Evolutionary conservation across 2,329 filamentous ascomycete genomes (phyloP).

Genomic region (Pseudogymnoascus sp.): DNA sequence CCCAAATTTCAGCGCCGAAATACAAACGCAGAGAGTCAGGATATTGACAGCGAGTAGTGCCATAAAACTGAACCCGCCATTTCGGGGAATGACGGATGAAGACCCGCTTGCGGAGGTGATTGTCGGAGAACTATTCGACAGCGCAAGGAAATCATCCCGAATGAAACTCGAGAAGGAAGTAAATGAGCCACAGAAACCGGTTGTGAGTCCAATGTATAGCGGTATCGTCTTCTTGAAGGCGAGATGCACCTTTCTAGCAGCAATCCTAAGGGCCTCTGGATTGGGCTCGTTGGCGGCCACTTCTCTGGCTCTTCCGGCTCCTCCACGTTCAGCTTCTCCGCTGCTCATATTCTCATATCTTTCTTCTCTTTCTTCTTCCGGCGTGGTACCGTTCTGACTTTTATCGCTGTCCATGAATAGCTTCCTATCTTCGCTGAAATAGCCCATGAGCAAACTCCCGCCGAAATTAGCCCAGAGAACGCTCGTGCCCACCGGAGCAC

Average conservation of each 20-base stretch:
- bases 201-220: constrained; percentile 77
- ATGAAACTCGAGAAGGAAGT: constrained; percentile 87
- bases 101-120: constrained; percentile 15
- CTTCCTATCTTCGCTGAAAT: constrained; percentile 68
- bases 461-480: constrained; percentile 83
- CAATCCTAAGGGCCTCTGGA: constrained; percentile 20
- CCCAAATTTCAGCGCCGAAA: constrained; percentile 62
- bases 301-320: constrained; percentile 6
- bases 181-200: constrained; percentile 81
- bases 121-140: constrained; percentile 63
- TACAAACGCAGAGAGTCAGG: constrained; percentile 60
- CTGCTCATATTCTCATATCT: constrained; percentile 19
- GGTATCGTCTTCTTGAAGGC: constrained; percentile 77
- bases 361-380: constrained; percentile 31
- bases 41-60: constrained; percentile 70
- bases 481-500: constrained; percentile 63
- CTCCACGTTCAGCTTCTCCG: constrained; percentile 10
- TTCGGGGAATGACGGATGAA: constrained; percentile 40
- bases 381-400: constrained; percentile 25
- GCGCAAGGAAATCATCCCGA: constrained; percentile 67
- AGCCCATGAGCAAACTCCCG: constrained; percentile 77
- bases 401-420: constrained; percentile 50
- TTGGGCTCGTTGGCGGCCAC: constrained; percentile 10
- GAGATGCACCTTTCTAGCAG: constrained; percentile 49
- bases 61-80: constrained; percentile 74